Percentiles rank a stretch among this genome's conserved stretches.
Evolutionary conservation across 371 early-diverging fungal species (phyloP).

Genomic region (Scutellospora calospora): DNA sequence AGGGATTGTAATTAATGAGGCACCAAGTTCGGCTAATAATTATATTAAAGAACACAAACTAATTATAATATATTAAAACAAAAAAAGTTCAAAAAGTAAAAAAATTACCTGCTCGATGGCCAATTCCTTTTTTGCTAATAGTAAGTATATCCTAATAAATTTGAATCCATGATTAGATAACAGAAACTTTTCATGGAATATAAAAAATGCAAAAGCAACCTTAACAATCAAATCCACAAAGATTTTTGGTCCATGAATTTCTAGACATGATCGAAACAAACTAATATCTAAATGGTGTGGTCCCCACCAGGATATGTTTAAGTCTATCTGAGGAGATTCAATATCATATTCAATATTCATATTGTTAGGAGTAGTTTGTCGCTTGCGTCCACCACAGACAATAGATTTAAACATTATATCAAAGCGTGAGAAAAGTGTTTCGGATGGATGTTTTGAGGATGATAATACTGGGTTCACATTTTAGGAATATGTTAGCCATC

Average conservation of each 20-base stretch:
- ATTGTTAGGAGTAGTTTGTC: neutral
- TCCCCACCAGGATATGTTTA: neutral
- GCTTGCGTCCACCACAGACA: conserved; percentile 10
- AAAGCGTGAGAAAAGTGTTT: conserved; percentile 21
- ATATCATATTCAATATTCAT: conserved; percentile 12
- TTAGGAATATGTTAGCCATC: neutral
- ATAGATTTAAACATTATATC: conserved; percentile 18
- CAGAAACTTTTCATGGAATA: neutral
- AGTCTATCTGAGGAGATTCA: too few relatives aligned
- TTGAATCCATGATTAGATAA: neutral
- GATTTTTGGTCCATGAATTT: conserved; percentile 16
- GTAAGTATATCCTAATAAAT: neutral
- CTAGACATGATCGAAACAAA: conserved; percentile 27
- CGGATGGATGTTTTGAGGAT: conserved; percentile 15
- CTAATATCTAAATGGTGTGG: conserved; percentile 42
- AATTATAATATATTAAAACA: neutral
- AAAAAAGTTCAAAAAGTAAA: neutral
- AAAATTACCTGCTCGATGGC: conserved; percentile 14
- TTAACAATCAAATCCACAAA: conserved; percentile 38
- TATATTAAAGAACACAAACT: neutral
- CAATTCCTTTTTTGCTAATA: conserved; percentile 6
- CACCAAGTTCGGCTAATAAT: conserved; percentile 38
- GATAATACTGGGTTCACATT: neutral
- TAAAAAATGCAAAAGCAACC: conserved; percentile 9
- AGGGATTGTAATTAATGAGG: conserved; percentile 27